phyloP scores from a whole-genome alignment of 306 rosid species.

The Cucurbita pepo region DNA sequence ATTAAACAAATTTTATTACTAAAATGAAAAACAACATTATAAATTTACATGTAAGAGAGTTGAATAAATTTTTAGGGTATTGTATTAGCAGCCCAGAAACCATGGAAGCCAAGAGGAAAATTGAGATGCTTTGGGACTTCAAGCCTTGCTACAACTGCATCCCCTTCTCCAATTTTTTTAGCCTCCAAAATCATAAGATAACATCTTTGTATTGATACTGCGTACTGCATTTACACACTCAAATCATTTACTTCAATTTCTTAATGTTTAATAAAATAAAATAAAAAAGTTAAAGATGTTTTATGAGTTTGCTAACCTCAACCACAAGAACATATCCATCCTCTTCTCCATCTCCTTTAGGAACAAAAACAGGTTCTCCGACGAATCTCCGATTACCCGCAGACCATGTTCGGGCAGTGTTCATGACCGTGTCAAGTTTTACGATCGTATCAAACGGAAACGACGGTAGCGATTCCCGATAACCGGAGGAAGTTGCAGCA shows the following conservation, averaged over 20 bases:
- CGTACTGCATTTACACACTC: conserved; percentile 43
- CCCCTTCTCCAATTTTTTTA: conserved; percentile 36
- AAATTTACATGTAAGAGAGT: too few species aligned
- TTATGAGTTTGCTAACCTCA: conserved; percentile 36
- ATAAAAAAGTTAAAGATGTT: not conserved
- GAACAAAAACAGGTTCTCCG: conserved; percentile 74
- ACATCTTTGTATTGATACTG: conserved; percentile 64
- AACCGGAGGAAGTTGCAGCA: conserved; percentile 66
- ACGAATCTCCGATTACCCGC: conserved; percentile 53
- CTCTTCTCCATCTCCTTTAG: conserved; percentile 44
- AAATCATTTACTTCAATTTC: not conserved
- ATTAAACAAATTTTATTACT: too few species aligned
- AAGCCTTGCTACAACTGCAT: conserved; percentile 59
- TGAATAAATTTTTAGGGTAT: too few species aligned
- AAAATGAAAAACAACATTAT: too few species aligned
- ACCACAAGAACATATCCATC: conserved; percentile 81
- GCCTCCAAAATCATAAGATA: conserved; percentile 51
- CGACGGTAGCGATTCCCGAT: conserved; percentile 50
- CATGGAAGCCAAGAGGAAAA: conserved; percentile 80
- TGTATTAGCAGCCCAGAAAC: conserved; percentile 50
- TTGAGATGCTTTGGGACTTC: conserved; percentile 70
- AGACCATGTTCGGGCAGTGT: conserved; percentile 48
- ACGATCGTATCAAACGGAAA: conserved; percentile 69
- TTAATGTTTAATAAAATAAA: not conserved
- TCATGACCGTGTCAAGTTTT: conserved; percentile 27